Conservation (phyloP, 805 yeast species). For the Saturnispora besseyi region DNA sequence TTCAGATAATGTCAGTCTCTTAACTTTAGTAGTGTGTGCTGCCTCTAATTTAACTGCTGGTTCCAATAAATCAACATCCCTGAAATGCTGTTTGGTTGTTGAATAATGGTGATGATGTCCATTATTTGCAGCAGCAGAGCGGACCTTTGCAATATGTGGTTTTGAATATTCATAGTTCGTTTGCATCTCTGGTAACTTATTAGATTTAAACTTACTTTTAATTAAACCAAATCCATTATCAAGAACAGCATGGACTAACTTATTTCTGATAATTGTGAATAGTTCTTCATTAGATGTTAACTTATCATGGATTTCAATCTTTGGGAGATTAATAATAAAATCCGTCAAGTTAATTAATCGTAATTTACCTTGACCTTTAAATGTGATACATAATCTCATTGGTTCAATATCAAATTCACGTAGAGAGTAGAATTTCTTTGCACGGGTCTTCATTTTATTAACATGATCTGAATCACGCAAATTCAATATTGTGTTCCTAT, state of each 20-base stretch:
- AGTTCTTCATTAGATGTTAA: constrained; percentile 71
- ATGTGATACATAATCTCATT: constrained; percentile 49
- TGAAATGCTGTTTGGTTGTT: constrained; percentile 4
- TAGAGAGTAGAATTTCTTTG: constrained; percentile 34
- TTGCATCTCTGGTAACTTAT: constrained; percentile 6
- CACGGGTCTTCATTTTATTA: constrained; percentile 33
- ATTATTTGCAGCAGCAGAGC: background rate
- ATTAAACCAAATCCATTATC: constrained; percentile 69
- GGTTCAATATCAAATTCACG: constrained; percentile 25
- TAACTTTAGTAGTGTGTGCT: background rate
- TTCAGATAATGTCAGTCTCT: background rate
- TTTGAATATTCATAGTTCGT: background rate
- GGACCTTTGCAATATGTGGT: background rate
- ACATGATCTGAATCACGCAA: constrained; percentile 15
- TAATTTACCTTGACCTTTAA: constrained; percentile 64
- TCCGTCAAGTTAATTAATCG: constrained; percentile 69
- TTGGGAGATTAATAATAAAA: constrained; percentile 59
- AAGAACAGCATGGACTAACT: constrained; percentile 44
- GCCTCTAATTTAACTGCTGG: constrained; percentile 19
- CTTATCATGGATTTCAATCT: constrained; percentile 46
- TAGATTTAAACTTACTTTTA: constrained; percentile 52
- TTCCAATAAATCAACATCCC: constrained; percentile 16
- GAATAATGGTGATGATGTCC: constrained; percentile 2
- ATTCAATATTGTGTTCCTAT: background rate
- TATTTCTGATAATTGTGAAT: constrained; percentile 50